phyloP scores from a whole-genome alignment of 2,329 filamentous ascomycete genomes.

The Epichloe typhina region DNA sequence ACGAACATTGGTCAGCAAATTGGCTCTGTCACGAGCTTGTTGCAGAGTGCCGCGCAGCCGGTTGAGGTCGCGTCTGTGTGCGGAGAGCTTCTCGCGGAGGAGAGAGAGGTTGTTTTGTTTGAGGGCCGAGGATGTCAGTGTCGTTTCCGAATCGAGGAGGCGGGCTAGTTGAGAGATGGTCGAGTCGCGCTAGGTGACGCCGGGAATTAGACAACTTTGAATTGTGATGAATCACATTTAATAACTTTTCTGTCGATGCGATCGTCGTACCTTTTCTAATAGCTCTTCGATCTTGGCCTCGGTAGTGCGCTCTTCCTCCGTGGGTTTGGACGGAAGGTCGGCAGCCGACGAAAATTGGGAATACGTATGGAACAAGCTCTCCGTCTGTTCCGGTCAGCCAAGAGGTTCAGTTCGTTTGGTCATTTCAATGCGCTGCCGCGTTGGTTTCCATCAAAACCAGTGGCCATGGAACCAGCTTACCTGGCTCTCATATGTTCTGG shows the following conservation, averaged over 20 bases:
- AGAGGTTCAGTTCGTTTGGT: not conserved
- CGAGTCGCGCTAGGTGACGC: conserved; percentile 53
- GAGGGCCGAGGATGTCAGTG: conserved; percentile 77
- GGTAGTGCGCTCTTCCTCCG: conserved; percentile 68
- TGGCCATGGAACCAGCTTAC: conserved; percentile 31
- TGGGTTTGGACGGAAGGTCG: conserved; percentile 69
- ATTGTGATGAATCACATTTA: not conserved
- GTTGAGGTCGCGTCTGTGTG: conserved; percentile 71
- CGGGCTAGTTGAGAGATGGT: conserved; percentile 73
- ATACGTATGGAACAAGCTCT: conserved; percentile 71
- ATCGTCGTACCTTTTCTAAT: conserved; percentile 49
- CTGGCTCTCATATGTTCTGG: conserved; percentile 78
- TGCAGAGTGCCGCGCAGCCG: conserved; percentile 62
- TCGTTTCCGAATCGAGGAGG: conserved; percentile 83
- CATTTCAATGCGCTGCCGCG: not conserved
- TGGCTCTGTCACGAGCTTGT: conserved; percentile 72
- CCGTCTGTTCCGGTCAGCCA: conserved; percentile 45
- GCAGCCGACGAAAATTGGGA: conserved; percentile 77
- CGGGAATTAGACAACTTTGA: not conserved
- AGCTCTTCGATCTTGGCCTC: conserved; percentile 76
- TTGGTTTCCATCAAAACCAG: not conserved
- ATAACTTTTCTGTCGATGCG: not conserved
- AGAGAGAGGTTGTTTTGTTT: conserved; percentile 93
- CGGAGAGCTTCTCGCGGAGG: conserved; percentile 76
- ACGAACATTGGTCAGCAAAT: conserved; percentile 80